Percentiles rank a stretch among this genome's conserved stretches.
phyloP scores from a whole-genome alignment of 176 grass and related monocot species.

The Zizania latifolia region DNA sequence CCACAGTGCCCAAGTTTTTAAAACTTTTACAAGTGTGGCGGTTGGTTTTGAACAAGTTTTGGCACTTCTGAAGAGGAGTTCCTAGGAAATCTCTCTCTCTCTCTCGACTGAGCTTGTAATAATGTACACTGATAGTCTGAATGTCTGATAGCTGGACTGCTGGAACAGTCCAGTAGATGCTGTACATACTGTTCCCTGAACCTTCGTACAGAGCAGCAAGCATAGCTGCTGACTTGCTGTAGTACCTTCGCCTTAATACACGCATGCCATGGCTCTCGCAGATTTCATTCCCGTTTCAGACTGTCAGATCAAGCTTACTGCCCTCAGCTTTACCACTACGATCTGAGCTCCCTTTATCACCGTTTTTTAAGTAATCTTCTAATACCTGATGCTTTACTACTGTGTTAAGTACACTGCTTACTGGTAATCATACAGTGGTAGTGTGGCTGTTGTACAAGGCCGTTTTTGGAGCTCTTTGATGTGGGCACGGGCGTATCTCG shows the following conservation, averaged over 20 bases:
- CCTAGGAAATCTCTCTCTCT: background rate
- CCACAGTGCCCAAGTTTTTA: background rate
- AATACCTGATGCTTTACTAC: background rate
- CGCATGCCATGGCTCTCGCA: background rate
- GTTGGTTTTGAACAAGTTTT: background rate
- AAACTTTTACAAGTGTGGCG: background rate
- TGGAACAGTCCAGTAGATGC: background rate
- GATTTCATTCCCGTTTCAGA: background rate
- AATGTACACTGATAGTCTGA: background rate
- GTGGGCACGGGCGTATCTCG: constrained; percentile 25
- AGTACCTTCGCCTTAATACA: background rate
- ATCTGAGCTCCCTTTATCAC: background rate
- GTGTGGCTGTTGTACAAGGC: background rate
- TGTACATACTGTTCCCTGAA: background rate
- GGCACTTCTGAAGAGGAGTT: background rate
- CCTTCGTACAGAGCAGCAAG: background rate
- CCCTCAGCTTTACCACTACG: background rate
- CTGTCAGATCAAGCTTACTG: constrained; percentile 12
- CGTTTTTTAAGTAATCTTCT: background rate
- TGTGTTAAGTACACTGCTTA: constrained; percentile 9
- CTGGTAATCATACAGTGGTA: constrained; percentile 7
- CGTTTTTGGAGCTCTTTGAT: constrained; percentile 13
- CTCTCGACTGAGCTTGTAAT: background rate
- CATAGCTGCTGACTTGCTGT: background rate
- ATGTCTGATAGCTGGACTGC: no score